Evolutionary conservation across 192 early-diverging fungal species (phyloP), one percentile per base, ranked within the genome.

Genomic region (Diversispora eburnea): DNA sequence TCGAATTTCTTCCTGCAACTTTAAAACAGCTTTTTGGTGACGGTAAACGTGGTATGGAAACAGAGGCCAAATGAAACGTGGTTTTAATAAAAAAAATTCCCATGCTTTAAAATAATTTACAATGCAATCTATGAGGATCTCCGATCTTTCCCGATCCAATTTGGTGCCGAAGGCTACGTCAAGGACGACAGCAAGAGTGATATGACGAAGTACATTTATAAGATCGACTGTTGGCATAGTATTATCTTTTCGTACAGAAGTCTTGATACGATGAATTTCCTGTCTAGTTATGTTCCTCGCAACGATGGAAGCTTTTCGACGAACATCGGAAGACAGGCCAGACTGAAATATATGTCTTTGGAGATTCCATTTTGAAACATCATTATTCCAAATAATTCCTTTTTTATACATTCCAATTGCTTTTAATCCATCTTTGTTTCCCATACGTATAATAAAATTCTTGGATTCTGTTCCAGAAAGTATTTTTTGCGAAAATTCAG

Each of bases 361-460:
- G 0, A 58, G 56, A 8, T 13, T 58, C 56, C 56, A 58, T 20
- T 58, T 58, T 58, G 56, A 3, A 8, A 58, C 56, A 7, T 58
- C 56, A 2, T 58, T 58, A 58, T 58, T 58, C 56, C 56, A 58
- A 58, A 58, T 58, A 22, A 58, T 58, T 20, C 56, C 56, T 22
- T 58, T 15, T 58, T 58, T 13, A 20, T 19, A 58, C 56, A 58
- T 58, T 20, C 56, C 19, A 20, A 58, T 58, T 58, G 13, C 56
- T 58, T 58, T 58, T 19, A 58, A 58, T 4, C 56, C 56, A 58
- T 58, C 17, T 3, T 58, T 19, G 19, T 58, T 58, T 8, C 56
- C 56, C n/a, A 22, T 58, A 20, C 56, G 56, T 58, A 22, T 7
- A 7, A 58, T 58, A 58, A 58, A 58, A 20, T 58, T 58, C 4